Evolutionary conservation across 768 basidiomycete species (phyloP), one percentile per base, ranked within the genome.

Genomic region (Boletellus ananiceps): DNA sequence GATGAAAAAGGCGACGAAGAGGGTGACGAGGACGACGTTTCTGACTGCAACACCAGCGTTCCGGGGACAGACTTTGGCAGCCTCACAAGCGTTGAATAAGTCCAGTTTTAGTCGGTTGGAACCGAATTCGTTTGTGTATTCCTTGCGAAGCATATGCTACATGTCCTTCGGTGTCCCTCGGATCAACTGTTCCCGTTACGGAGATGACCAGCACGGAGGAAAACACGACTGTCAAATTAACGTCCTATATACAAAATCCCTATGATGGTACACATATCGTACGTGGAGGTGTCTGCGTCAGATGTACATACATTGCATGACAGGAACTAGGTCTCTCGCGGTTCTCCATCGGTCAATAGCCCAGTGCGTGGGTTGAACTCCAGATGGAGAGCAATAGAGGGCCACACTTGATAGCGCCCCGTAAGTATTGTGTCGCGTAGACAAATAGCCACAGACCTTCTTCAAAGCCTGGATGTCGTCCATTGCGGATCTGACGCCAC

Each of bases 391-490:
- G 80, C 75, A 52, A 86, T 86, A 25, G 78, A 66, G 3, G 84
- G 83, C 84, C 84, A 86, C 13, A 86, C 84, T 82, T 36, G 39
- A 39, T 35, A 43, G 48, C 38, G 2, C 29, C 2, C 9, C 3
- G n/a, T 72, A 46, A 52, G 41, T 7, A n/a, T 34, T 34, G n/a
- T 16, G 25, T 9, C 32, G 23, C 31, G 36, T 36, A 25, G 8
- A 2, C 13, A 34, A 47, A 18, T 27, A 32, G 6, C 8, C 14
- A 63, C 71, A 9, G 14, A 85, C 86, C 85, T 76, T 91, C 88
- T 69, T 92, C 91, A 60, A 92, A 93, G 1, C 91, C 90, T 15
- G 88, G 86, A 62, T 92, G 87, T 31, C 87, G 76, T 38, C 91
- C 91, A 41, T 80, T 75, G 47, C 92, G 75, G 36, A 94, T 91